phyloP scores from a whole-genome alignment of 306 rosid genomes.

The Glycyrrhiza uralensis region DNA sequence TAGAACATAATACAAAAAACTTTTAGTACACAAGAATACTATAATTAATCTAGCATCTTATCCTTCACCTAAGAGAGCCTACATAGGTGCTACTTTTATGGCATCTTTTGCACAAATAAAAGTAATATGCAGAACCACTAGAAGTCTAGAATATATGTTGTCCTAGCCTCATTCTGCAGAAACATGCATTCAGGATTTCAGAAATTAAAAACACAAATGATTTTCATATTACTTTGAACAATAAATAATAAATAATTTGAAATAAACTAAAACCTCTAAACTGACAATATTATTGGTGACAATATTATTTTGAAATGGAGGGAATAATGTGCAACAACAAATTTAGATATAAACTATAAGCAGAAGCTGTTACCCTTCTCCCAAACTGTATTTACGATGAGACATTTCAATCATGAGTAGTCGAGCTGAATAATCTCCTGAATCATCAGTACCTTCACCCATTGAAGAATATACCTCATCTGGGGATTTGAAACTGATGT shows the following conservation, averaged over 20 bases:
- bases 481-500: slow-evolving; percentile 24
- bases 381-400: slow-evolving; percentile 51
- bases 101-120: not conserved
- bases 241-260: not conserved
- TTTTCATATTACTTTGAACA: not conserved
- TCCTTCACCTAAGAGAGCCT: not conserved
- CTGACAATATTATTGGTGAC: not conserved
- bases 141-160: slow-evolving; percentile 14
- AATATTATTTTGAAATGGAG: not conserved
- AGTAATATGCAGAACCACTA: not conserved
- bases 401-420: slow-evolving; percentile 61
- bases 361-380: slow-evolving; percentile 68
- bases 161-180: not conserved
- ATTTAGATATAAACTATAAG: not conserved
- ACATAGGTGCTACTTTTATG: not conserved
- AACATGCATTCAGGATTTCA: not conserved
- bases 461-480: slow-evolving; percentile 36
- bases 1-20: not conserved
- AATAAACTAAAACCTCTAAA: not conserved
- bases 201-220: not conserved
- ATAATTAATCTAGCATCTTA: not conserved
- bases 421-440: slow-evolving; percentile 44
- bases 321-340: not conserved
- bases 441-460: slow-evolving; percentile 28
- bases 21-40: not conserved